phyloP scores from a whole-genome alignment of 2,329 filamentous ascomycete species.

The Ascochyta clinopodiicola region DNA sequence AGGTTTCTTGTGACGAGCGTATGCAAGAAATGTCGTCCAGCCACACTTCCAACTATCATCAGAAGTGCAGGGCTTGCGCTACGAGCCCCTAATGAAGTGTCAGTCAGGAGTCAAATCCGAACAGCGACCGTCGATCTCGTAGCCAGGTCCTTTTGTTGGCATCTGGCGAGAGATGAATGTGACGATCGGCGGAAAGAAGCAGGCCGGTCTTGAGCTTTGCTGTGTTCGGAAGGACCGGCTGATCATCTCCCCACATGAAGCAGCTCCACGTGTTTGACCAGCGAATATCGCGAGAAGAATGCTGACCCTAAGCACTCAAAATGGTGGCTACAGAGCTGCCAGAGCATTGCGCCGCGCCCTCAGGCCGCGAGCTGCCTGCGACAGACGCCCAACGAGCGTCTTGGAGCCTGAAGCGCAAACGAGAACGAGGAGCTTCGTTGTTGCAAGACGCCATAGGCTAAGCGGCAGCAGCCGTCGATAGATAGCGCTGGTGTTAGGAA shows the following conservation, averaged over 20 bases:
- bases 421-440: background rate
- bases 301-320: background rate
- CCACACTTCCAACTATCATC: background rate
- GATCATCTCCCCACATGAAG: slow-evolving; percentile 25
- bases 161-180: slow-evolving; percentile 2
- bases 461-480: slow-evolving; percentile 17
- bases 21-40: too few relatives aligned
- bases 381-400: background rate
- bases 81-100: slow-evolving; percentile 1
- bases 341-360: background rate
- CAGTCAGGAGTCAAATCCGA: slow-evolving; percentile 1
- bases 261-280: slow-evolving; percentile 29
- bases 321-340: background rate
- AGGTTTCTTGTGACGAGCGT: background rate
- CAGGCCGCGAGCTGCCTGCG: slow-evolving; percentile 2
- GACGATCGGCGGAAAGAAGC: slow-evolving; percentile 24
- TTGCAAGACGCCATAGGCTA: slow-evolving; percentile 9
- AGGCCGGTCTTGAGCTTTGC: slow-evolving; percentile 12
- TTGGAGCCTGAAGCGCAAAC: background rate
- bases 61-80: background rate
- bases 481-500: slow-evolving; percentile 9
- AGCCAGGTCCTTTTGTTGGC: slow-evolving; percentile 4
- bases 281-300: slow-evolving; percentile 2
- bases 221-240: slow-evolving; percentile 27
- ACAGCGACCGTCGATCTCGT: slow-evolving; percentile 10